Conservation (phyloP, 768 basidiomycete genomes). For the Mrakia hoshinonis region DNA sequence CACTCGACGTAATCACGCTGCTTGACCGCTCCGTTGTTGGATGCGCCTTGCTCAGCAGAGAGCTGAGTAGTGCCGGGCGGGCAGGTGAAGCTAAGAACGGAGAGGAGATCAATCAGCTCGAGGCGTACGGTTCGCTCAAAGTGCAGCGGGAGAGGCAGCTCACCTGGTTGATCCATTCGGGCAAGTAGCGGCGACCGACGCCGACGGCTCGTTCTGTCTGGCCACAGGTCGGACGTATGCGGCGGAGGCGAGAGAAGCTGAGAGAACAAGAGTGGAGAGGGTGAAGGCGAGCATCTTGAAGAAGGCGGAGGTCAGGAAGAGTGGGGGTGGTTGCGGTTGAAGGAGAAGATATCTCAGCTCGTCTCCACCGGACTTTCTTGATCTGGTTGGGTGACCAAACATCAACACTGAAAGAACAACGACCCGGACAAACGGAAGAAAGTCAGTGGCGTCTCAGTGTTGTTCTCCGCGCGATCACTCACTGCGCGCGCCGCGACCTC, state of each 20-base stretch:
- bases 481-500: no score
- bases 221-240: not conserved
- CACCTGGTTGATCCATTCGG: not conserved
- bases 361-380: no score
- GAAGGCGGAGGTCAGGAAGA: not conserved
- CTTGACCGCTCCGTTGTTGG: not conserved
- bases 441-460: not conserved
- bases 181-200: not conserved
- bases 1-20: not conserved
- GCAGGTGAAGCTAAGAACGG: not conserved
- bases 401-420: not conserved
- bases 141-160: no score
- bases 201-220: not conserved
- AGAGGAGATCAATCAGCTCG: not conserved
- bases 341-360: not conserved
- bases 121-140: not conserved
- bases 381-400: not conserved
- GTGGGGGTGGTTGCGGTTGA: not conserved
- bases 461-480: no score
- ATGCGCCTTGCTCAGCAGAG: no score
- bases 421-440: not conserved
- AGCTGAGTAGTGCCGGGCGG: no score
- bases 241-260: not conserved
- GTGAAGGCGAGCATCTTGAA: not conserved
- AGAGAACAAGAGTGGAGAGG: not conserved